Evolutionary conservation across 1,139 yeast species (phyloP).

Genomic region (Scheffersomyces parashehatae): DNA sequence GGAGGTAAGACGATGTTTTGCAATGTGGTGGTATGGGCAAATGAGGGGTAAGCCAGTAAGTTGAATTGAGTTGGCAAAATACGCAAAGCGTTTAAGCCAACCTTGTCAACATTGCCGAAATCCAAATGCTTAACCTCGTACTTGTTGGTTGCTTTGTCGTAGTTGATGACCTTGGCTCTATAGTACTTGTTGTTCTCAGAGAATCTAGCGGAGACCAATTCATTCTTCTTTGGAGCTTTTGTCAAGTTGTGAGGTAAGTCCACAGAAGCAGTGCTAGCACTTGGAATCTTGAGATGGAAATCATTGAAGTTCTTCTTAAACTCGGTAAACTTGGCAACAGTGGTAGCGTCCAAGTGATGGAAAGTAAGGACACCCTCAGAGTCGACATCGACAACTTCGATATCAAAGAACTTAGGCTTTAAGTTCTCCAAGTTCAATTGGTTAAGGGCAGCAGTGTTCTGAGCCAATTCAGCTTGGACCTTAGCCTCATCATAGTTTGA

Average conservation of each 20-base stretch:
- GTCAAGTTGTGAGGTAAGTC: slow-evolving; percentile 51
- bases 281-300: slow-evolving; percentile 42
- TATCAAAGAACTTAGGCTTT: slow-evolving; percentile 59
- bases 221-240: slow-evolving; percentile 56
- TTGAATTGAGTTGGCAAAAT: slow-evolving; percentile 57
- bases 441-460: slow-evolving; percentile 19
- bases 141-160: slow-evolving; percentile 48
- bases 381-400: slow-evolving; percentile 57
- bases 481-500: slow-evolving; percentile 47
- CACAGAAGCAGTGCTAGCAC: slow-evolving; percentile 36
- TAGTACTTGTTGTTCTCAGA: slow-evolving; percentile 56
- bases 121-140: slow-evolving; percentile 64
- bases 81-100: slow-evolving; percentile 48
- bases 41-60: slow-evolving; percentile 44
- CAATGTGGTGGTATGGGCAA: slow-evolving; percentile 59
- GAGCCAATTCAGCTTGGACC: slow-evolving; percentile 24
- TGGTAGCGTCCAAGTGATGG: slow-evolving; percentile 45
- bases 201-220: slow-evolving; percentile 58
- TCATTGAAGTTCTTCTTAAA: slow-evolving; percentile 51
- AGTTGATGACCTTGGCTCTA: slow-evolving; percentile 57
- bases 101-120: slow-evolving; percentile 60
- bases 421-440: slow-evolving; percentile 25
- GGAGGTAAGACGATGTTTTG: slow-evolving; percentile 66
- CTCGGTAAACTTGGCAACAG: slow-evolving; percentile 32
- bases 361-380: slow-evolving; percentile 53